Conservation (phyloP, 352 stramenopile species). For the Pythium chondricola region DNA sequence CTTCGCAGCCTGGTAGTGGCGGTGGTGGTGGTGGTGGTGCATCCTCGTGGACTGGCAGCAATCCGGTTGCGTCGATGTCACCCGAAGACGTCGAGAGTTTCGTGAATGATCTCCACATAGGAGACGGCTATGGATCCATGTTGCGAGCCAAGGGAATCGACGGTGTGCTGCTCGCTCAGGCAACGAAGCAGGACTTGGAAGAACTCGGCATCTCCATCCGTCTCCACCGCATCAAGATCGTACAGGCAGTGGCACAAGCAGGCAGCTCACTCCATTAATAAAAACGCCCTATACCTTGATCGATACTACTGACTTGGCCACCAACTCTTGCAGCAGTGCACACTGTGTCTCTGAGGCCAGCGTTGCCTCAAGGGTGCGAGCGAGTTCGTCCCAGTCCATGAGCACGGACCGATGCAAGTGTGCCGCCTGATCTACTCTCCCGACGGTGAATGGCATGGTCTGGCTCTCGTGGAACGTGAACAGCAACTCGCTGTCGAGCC, state of each 20-base stretch:
- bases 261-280: too few relatives aligned
- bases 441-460: constrained; percentile 4
- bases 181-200: constrained; percentile 48
- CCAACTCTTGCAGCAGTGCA: too few relatives aligned
- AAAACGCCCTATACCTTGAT: too few relatives aligned
- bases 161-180: constrained; percentile 44
- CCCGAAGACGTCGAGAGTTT: constrained; percentile 39
- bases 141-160: constrained; percentile 57
- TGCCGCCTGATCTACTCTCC: constrained; percentile 5
- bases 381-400: not conserved
- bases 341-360: too few relatives aligned
- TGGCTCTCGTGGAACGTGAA: constrained; percentile 17
- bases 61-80: constrained; percentile 25
- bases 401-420: not conserved
- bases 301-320: too few relatives aligned
- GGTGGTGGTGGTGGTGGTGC: constrained; percentile 1
- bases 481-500: constrained; percentile 5
- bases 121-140: constrained; percentile 30
- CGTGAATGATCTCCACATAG: constrained; percentile 40
- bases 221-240: constrained; percentile 68
- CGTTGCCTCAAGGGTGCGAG: not conserved
- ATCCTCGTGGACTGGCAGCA: constrained; percentile 2
- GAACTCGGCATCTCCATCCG: constrained; percentile 63
- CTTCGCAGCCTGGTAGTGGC: not conserved
- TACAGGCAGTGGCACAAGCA: constrained; percentile 23